Conservation (phyloP, 768 basidiomycete genomes). For the Cystofilobasidium macerans region DNA sequence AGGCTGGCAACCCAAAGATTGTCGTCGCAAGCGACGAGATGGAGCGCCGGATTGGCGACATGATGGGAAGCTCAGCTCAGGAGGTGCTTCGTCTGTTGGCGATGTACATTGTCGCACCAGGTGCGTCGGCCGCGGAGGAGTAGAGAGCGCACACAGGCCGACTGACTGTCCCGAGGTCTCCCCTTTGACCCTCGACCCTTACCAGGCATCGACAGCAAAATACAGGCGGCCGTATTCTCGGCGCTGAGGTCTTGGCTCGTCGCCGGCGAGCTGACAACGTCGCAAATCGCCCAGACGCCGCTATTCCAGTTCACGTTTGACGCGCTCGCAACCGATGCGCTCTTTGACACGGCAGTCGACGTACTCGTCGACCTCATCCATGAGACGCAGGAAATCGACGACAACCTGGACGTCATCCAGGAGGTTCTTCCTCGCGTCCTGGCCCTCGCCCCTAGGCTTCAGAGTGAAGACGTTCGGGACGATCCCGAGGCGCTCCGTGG, state of each 20-base stretch:
- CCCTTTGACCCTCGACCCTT: constrained; percentile 9
- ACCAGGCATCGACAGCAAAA: constrained; percentile 64
- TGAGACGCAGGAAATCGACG: constrained; percentile 94
- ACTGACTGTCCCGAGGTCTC: constrained; percentile 9
- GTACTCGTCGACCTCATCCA: constrained; percentile 89
- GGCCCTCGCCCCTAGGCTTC: constrained; percentile 53
- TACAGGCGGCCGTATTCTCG: constrained; percentile 71
- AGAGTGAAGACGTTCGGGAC: constrained; percentile 47
- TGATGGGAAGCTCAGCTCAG: constrained; percentile 42
- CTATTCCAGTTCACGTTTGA: constrained; percentile 73
- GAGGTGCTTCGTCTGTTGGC: constrained; percentile 66
- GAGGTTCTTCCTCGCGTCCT: constrained; percentile 79
- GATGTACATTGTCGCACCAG: constrained; percentile 78
- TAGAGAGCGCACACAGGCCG: no score
- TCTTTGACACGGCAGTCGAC: constrained; percentile 90
- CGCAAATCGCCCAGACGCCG: constrained; percentile 58
- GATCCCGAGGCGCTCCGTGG: constrained; percentile 84
- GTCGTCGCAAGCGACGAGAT: constrained; percentile 49
- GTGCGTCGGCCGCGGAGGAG: no score
- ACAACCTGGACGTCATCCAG: constrained; percentile 80
- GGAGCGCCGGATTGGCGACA: constrained; percentile 10
- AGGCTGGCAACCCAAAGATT: constrained; percentile 71
- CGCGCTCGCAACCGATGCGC: constrained; percentile 64
- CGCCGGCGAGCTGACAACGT: constrained; percentile 67
- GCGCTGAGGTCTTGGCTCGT: constrained; percentile 79